A percentile compares a stretch with the other conserved stretches of the same genome.
phyloP scores from a whole-genome alignment of 345 rosid genomes.

The Boechera retrofracta region DNA sequence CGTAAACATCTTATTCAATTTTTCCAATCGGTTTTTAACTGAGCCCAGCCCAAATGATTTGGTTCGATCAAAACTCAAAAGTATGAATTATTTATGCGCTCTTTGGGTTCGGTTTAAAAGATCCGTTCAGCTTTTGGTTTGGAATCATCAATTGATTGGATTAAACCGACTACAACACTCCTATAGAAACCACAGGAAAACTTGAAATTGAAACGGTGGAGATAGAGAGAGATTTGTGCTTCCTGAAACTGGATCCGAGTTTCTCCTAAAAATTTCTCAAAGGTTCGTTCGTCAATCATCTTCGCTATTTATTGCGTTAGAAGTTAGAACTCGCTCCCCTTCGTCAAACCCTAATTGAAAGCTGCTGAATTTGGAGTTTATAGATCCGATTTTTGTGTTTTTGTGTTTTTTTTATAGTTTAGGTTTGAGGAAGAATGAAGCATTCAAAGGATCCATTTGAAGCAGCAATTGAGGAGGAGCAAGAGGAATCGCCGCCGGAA shows the following conservation, averaged over 20 bases:
- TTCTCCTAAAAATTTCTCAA: background rate
- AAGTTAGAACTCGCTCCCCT: background rate
- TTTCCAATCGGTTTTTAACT: no score
- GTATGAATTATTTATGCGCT: no score
- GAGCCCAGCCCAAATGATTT: no score
- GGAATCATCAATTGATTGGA: no score
- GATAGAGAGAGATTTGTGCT: conserved; percentile 15
- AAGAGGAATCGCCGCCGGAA: conserved; percentile 65
- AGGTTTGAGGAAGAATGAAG: conserved; percentile 55
- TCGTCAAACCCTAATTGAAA: conserved; percentile 19
- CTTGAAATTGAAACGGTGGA: no score
- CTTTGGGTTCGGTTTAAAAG: no score
- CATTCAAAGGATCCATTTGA: conserved; percentile 93
- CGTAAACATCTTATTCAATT: no score
- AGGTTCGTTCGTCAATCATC: conserved; percentile 2
- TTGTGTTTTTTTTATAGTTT: background rate
- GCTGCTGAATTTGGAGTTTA: background rate
- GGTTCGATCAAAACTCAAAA: no score
- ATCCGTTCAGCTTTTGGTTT: no score
- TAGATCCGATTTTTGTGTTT: background rate
- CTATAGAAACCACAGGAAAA: no score
- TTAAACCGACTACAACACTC: no score
- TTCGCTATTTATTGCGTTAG: background rate
- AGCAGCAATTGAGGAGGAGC: conserved; percentile 86
- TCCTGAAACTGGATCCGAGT: conserved; percentile 26